Base-by-base conservation (phyloP, 108 stramenopile species). In the Nannochloropsis gaditana region DNA sequence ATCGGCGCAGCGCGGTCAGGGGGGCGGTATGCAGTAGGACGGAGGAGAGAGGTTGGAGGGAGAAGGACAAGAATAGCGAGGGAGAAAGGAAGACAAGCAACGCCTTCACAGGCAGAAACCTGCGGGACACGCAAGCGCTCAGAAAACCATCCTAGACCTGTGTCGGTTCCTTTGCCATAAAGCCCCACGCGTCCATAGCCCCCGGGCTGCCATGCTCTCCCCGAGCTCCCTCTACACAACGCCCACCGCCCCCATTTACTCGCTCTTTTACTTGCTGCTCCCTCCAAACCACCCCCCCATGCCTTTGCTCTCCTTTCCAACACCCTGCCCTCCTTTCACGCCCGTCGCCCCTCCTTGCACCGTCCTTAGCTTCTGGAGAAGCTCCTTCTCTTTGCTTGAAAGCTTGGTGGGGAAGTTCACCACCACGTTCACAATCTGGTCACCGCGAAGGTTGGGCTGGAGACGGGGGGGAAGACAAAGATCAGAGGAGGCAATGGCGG, bases 361-460 rank as follows among this genome's bases (percentile, higher is more conserved):
- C 19, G 59, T n/a, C 5, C 59, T 15, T 0, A 73, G 59, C 59
- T 73, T 73, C 59, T 73, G 59, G 19, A 73, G 59, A 15, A 73
- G 59, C 59, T 73, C 59, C 2, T 73, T 73, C 6, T 73, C 59
- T 73, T 73, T 73, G n/a, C 59, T 73, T 4, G 59, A 73, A 4
- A 73, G 59, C 59, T 73, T 73, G 8, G 59, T 73, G 59, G 59
- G 59, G n/a, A 73, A 73, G 59, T 73, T n/a, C 19, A 73, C 59
- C 19, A 73, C 59, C 4, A 73, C 59, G n/a, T 73, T 73, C 59
- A 73, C 59, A n/a, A 73, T 73, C 59, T 73, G 59, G n/a, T 73
- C 59, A n/a, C 59, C 59, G 59, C 59, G 59, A n/a, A 73, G 59
- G 6, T 73, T 73, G 19, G 59, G 59, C 59, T 73, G 6, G 19